Evolutionary conservation across 2,329 filamentous ascomycete genomes (phyloP).

Genomic region (Aspergillus terreus): DNA sequence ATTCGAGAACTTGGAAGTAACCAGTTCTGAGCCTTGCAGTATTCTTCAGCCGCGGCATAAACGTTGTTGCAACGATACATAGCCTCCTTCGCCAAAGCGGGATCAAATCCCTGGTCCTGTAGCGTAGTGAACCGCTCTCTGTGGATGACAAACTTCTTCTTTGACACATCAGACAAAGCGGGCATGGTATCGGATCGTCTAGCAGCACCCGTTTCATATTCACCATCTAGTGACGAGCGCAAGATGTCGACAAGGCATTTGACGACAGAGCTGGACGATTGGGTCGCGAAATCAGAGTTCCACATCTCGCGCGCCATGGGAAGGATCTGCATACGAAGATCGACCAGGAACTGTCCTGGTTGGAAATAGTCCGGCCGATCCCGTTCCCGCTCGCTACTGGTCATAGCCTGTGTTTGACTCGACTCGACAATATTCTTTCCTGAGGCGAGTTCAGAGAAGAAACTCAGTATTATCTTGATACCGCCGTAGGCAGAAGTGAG

Average conservation of each 20-base stretch:
- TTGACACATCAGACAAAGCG: slow-evolving; percentile 41
- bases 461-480: slow-evolving; percentile 77
- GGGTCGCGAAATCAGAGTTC: slow-evolving; percentile 80
- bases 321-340: slow-evolving; percentile 75
- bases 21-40: slow-evolving; percentile 64
- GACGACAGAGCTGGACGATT: slow-evolving; percentile 70
- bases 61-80: slow-evolving; percentile 77
- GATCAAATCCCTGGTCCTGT: slow-evolving; percentile 50
- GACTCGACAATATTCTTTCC: slow-evolving; percentile 80
- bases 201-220: slow-evolving; percentile 66
- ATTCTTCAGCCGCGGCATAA: slow-evolving; percentile 60
- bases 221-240: slow-evolving; percentile 71
- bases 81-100: slow-evolving; percentile 70
- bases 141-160: slow-evolving; percentile 52
- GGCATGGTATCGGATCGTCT: slow-evolving; percentile 60
- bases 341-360: slow-evolving; percentile 75
- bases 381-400: slow-evolving; percentile 51
- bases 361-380: slow-evolving; percentile 60
- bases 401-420: slow-evolving; percentile 55
- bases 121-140: slow-evolving; percentile 44
- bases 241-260: slow-evolving; percentile 80
- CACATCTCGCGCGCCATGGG: slow-evolving; percentile 75
- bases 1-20: slow-evolving; percentile 60
- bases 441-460: slow-evolving; percentile 73
- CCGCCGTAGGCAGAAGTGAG: slow-evolving; percentile 54